A percentile compares a stretch with the other conserved stretches of the same genome.
Evolutionary conservation across 2,329 filamentous ascomycete genomes (phyloP).

Genomic region (Ophiostoma fasciatum): DNA sequence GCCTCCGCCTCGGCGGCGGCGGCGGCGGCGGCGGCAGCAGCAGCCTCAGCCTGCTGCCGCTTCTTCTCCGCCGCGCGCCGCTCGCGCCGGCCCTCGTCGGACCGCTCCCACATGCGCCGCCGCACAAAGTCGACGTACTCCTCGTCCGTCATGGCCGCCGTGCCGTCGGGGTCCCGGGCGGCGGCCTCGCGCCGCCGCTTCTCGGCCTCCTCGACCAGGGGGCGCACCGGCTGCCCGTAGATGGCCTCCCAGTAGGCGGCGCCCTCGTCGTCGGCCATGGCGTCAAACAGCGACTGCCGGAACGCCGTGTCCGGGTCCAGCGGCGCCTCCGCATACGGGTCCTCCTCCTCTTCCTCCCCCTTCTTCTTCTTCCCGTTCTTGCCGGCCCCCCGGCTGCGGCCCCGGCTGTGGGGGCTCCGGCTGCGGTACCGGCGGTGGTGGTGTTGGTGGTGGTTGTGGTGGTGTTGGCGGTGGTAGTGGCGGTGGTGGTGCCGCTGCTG

Average conservation of each 20-base stretch:
- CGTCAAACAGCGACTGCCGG: slow-evolving; percentile 88
- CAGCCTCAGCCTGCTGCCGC: slow-evolving; percentile 21
- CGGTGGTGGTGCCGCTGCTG: neutral
- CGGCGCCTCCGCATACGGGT: slow-evolving; percentile 30
- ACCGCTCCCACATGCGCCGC: slow-evolving; percentile 89
- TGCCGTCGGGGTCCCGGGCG: slow-evolving; percentile 22
- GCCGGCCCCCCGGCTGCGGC: neutral
- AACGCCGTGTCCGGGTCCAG: slow-evolving; percentile 65
- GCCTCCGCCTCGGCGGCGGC: slow-evolving; percentile 21
- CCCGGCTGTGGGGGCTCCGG: too few species aligned
- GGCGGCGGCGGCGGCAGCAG: slow-evolving; percentile 26
- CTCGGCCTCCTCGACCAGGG: slow-evolving; percentile 48
- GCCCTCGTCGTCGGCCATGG: slow-evolving; percentile 91
- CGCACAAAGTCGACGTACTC: slow-evolving; percentile 82
- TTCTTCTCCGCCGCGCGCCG: slow-evolving; percentile 49
- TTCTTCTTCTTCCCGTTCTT: neutral
- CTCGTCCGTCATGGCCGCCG: slow-evolving; percentile 84
- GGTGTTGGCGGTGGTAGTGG: neutral
- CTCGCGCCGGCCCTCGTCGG: slow-evolving; percentile 67
- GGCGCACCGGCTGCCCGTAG: slow-evolving; percentile 92
- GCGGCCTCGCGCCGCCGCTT: slow-evolving; percentile 8
- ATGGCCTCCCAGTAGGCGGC: slow-evolving; percentile 90
- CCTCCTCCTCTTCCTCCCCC: slow-evolving; percentile 10
- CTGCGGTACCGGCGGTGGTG: too few species aligned
- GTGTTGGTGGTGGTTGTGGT: too few species aligned